Percentiles rank a stretch among this genome's conserved stretches.
Conservation (phyloP, 75 land plant species). For the Pseudotsuga menziesii region DNA sequence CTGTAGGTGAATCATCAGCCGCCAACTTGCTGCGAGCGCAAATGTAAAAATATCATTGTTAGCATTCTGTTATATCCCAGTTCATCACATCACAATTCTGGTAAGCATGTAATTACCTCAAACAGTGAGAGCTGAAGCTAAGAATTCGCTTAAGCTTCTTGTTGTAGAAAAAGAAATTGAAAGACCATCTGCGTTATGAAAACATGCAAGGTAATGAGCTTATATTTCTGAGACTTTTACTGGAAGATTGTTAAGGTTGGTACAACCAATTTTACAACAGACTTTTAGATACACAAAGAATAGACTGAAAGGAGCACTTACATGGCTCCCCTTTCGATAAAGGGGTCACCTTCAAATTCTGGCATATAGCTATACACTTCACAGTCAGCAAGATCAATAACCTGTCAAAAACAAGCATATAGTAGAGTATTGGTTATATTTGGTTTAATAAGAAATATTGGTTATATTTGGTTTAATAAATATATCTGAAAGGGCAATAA, state of each 20-base stretch:
- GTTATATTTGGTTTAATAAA: no score
- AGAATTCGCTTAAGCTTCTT: slow-evolving; percentile 76
- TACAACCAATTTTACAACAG: no score
- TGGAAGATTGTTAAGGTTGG: no score
- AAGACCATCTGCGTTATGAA: slow-evolving; percentile 67
- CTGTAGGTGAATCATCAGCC: slow-evolving; percentile 15
- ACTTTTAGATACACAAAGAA: not conserved
- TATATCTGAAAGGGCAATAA: no score
- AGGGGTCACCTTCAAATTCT: slow-evolving; percentile 67
- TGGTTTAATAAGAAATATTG: no score
- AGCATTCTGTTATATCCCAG: not conserved
- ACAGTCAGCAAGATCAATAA: slow-evolving; percentile 63
- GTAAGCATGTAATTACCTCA: slow-evolving; percentile 36
- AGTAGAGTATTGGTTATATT: no score
- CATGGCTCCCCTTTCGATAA: slow-evolving; percentile 73
- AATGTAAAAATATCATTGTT: slow-evolving; percentile 6
- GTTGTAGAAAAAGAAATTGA: slow-evolving; percentile 91
- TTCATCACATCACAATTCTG: not conserved
- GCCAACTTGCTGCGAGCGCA: slow-evolving; percentile 29
- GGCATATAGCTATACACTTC: slow-evolving; percentile 80
- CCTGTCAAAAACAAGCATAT: slow-evolving; percentile 32
- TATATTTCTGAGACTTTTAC: no score
- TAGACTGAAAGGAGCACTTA: slow-evolving; percentile 16
- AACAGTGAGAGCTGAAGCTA: slow-evolving; percentile 65
- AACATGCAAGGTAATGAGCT: not conserved